phyloP scores from a whole-genome alignment of 106 monocot species.

The Apostasia shenzhenica region DNA sequence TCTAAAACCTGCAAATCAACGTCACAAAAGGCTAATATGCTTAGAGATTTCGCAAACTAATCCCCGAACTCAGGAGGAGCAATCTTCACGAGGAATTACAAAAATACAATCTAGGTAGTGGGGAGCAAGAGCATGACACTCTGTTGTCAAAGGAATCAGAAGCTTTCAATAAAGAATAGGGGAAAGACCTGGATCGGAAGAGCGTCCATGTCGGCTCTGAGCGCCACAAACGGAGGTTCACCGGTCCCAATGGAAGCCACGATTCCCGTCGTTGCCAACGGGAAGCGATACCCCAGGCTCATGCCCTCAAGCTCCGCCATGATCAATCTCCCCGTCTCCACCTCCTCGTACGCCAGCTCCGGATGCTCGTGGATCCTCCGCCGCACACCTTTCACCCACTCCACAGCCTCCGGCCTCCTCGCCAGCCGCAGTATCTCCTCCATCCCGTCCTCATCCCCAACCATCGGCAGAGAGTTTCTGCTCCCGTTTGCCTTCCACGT shows the following conservation, averaged over 20 bases:
- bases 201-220: conserved; percentile 75
- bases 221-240: conserved; percentile 35
- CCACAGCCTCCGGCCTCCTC: conserved; percentile 24
- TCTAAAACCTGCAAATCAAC: too few species aligned
- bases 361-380: conserved; percentile 59
- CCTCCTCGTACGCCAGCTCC: conserved; percentile 70
- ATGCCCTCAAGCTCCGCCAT: conserved; percentile 40
- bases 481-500: conserved; percentile 1
- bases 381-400: conserved; percentile 42
- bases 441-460: conserved; percentile 15
- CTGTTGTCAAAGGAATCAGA: not conserved
- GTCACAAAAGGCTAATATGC: too few species aligned
- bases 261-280: conserved; percentile 44
- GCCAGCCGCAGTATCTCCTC: conserved; percentile 37
- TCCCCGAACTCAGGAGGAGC: too few species aligned
- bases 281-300: conserved; percentile 28
- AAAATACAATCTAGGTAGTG: too few species aligned
- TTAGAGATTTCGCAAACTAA: too few species aligned
- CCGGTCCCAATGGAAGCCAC: conserved; percentile 56
- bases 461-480: not conserved
- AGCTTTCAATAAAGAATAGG: not conserved
- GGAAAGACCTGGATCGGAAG: conserved; percentile 52
- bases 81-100: too few species aligned
- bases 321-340: conserved; percentile 53
- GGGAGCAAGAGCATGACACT: too few species aligned